Evolutionary conservation across 805 yeast genomes (phyloP).

Genomic region (Ogataea polymorpha): DNA sequence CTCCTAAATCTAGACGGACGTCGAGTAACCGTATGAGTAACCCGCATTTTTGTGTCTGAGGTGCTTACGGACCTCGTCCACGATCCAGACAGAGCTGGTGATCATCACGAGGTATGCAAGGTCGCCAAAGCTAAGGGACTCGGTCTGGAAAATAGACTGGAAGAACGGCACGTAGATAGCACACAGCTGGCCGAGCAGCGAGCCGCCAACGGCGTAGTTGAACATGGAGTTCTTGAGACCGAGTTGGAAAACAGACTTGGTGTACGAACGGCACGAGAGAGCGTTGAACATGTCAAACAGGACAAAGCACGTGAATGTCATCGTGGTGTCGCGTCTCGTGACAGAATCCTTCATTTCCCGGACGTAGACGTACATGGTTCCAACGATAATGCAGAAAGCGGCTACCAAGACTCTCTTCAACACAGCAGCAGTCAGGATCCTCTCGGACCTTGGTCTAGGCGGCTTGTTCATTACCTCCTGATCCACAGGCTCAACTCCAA

Average conservation of each 20-base stretch:
- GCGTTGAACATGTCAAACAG: conserved; percentile 97
- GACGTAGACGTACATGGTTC: conserved; percentile 84
- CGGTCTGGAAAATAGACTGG: conserved; percentile 92
- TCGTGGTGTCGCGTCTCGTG: conserved; percentile 94
- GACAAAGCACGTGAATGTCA: conserved; percentile 98
- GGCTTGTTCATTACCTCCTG: conserved; percentile 93
- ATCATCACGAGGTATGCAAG: conserved; percentile 56
- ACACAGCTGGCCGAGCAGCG: conserved; percentile 84
- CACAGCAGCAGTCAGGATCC: conserved; percentile 69
- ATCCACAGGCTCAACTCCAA: conserved; percentile 97
- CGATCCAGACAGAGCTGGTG: conserved; percentile 79
- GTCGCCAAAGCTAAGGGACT: conserved; percentile 74
- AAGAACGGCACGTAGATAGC: conserved; percentile 93
- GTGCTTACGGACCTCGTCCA: conserved; percentile 78
- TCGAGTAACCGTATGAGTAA: conserved; percentile 27
- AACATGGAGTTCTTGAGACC: conserved; percentile 88
- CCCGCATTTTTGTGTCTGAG: conserved; percentile 18
- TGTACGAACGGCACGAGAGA: conserved; percentile 82
- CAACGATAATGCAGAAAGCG: conserved; percentile 72
- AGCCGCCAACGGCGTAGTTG: conserved; percentile 86
- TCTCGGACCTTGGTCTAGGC: conserved; percentile 87
- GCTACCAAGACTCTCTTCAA: conserved; percentile 72
- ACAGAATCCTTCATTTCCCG: conserved; percentile 84
- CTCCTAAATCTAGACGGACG: conserved; percentile 23
- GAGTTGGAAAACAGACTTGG: conserved; percentile 77